A percentile compares a stretch with the other conserved stretches of the same genome.
These are phyloP conservation scores for Murraya koenigii DNA, from an alignment of 345 rosid genomes.

Conservation along the genomic window DNA sequence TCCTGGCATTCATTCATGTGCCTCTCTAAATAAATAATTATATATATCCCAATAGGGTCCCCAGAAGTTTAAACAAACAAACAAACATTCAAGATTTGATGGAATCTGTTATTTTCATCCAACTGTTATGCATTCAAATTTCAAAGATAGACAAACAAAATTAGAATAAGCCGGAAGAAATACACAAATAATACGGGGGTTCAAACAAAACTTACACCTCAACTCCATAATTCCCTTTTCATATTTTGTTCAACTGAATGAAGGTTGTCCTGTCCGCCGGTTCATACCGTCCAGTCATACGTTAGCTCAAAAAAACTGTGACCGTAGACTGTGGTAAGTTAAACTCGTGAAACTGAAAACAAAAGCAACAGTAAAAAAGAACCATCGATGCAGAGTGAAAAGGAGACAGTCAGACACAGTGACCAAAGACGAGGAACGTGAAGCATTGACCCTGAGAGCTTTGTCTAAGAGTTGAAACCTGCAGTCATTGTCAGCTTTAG, in stretches of 20 bases:
- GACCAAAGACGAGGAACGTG: background rate
- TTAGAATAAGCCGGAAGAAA: too few species aligned
- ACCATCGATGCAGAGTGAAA: background rate
- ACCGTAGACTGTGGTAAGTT: background rate
- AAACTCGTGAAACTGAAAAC: background rate
- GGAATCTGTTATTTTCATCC: background rate
- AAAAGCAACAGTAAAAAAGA: background rate
- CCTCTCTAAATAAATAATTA: background rate
- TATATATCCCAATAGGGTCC: background rate
- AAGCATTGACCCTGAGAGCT: background rate
- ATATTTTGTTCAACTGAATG: too few species aligned
- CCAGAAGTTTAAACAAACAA: background rate
- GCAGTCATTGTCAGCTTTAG: background rate
- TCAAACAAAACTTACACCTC: background rate
- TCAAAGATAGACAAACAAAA: background rate
- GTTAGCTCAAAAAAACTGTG: background rate
- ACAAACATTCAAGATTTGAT: background rate
- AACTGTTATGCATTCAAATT: too few species aligned
- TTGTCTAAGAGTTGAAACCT: background rate
- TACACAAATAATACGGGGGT: background rate
- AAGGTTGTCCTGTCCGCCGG: background rate
- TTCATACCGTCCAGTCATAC: too few species aligned
- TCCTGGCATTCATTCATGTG: constrained; percentile 8
- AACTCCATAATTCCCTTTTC: too few species aligned
- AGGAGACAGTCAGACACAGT: too few species aligned